Base-by-base conservation (phyloP, 2,329 filamentous ascomycete species). In the Fusarium luffae region DNA sequence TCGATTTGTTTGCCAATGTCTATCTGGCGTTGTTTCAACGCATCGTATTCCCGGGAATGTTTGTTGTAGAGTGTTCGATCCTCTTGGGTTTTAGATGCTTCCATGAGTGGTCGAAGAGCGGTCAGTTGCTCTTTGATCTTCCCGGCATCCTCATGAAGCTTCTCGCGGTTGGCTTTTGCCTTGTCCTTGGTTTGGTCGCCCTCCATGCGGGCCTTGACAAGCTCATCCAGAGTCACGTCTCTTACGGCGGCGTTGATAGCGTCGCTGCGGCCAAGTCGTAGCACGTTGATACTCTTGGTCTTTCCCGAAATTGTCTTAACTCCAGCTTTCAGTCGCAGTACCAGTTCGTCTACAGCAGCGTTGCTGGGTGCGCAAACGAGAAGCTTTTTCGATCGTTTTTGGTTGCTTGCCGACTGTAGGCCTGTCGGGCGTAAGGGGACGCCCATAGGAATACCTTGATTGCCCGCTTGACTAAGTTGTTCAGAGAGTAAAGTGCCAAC, bases 351-450 rank as follows among this genome's bases (percentile, higher is more conserved):
- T 8, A 99, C 96, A 32, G 96, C 96, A 9, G 96, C 96, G 79
- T 99, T 99, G 85, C 94, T 98, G 16, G 96, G 96, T n/a, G 96
- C 96, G 77, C 96, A 99, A 25, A 99, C 93, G 27, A 99, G 86
- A 27, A 99, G 85, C 79, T 98, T 99, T 81, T 97, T 98, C 4
- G 76, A 78, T 73, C 77, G 76, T 54, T 74, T 73, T 68, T 77
- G 79, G 71, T 71, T 73, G 49, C 63, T 67, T 19, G 61, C 44
- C 25, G 64, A 46, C 8, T 70, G 55, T 13, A 58, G 66, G 37
- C 75, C 73, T 27, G 57, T 59, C 5, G 78, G 77, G 19, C 78
- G 76, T 42, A 77, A 18, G 4, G 79, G 75, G 14, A 68, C 74
- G 9, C 78, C 76, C 8, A 80, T 63, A 14, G 77, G 76, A 16